Conservation (phyloP, 75 land plant species). For the Cupressus sempervirens region DNA sequence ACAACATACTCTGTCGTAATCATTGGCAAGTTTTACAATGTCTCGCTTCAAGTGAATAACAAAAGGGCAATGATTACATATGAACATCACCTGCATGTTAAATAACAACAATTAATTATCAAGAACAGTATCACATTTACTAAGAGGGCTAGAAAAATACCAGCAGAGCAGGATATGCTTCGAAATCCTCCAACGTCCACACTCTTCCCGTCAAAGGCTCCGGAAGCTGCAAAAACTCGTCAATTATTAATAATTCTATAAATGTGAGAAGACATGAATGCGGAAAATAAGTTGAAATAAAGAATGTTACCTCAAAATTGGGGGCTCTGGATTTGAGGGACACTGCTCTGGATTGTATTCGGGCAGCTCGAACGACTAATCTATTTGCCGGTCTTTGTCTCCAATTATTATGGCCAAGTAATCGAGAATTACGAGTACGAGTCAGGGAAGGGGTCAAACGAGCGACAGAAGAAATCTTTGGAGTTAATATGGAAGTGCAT, state of each 20-base stretch:
- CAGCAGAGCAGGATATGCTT: slow-evolving; percentile 64
- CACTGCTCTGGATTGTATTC: slow-evolving; percentile 7
- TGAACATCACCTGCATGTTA: slow-evolving; percentile 42
- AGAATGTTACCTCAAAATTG: background rate
- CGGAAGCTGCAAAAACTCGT: slow-evolving; percentile 38
- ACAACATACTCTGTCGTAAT: slow-evolving; percentile 29
- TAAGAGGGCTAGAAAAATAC: slow-evolving; percentile 18
- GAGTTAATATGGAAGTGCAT: background rate
- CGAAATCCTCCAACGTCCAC: slow-evolving; percentile 81
- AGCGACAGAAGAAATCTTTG: background rate
- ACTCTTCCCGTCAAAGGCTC: slow-evolving; percentile 82
- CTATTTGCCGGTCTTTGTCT: background rate
- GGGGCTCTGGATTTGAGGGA: slow-evolving; percentile 10
- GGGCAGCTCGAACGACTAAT: slow-evolving; percentile 4
- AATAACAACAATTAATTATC: background rate
- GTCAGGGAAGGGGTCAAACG: background rate
- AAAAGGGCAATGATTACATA: slow-evolving; percentile 52
- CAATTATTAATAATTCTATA: background rate
- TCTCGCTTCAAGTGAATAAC: slow-evolving; percentile 40
- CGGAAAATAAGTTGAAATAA: background rate
- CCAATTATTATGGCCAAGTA: background rate
- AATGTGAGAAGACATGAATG: background rate
- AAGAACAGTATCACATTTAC: background rate
- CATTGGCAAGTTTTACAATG: slow-evolving; percentile 34
- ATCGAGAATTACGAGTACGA: background rate